phyloP scores from a whole-genome alignment of 2,329 filamentous ascomycete genomes.

The Clonostachys chloroleuca region DNA sequence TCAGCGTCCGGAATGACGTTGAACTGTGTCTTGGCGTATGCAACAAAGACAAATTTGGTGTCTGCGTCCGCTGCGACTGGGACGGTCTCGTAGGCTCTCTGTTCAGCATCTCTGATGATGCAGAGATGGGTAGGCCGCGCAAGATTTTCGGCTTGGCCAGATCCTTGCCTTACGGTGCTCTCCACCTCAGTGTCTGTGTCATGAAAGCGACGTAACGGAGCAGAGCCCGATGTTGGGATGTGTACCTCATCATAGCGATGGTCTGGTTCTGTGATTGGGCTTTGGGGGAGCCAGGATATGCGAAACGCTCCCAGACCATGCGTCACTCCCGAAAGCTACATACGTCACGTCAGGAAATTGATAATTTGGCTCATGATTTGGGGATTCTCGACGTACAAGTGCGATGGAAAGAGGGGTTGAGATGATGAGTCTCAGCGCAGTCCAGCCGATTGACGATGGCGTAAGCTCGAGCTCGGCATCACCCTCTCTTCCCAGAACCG shows the following conservation, averaged over 20 bases:
- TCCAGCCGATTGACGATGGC: not conserved
- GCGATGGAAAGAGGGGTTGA: not conserved
- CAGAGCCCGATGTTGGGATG: not conserved
- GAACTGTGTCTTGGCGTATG: constrained; percentile 34
- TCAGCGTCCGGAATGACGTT: constrained; percentile 13
- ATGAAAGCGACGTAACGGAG: not conserved
- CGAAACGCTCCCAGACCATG: too few relatives aligned
- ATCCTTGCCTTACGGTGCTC: too few relatives aligned
- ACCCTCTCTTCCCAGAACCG: not conserved
- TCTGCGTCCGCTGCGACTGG: constrained; percentile 13
- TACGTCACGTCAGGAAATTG: too few relatives aligned
- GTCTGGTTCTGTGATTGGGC: not conserved
- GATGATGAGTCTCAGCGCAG: not conserved
- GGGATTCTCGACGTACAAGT: not conserved
- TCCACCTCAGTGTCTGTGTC: too few relatives aligned
- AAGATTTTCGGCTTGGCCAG: too few relatives aligned
- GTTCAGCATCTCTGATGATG: constrained; percentile 10
- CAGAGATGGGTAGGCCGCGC: constrained; percentile 11
- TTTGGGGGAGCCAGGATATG: not conserved
- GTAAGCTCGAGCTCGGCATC: not conserved
- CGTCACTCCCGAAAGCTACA: too few relatives aligned
- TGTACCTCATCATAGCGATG: not conserved
- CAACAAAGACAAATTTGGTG: constrained; percentile 30
- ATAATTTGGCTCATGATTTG: not conserved
- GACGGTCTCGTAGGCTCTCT: constrained; percentile 8